Evolutionary conservation across 371 early-diverging fungal genomes (phyloP).

Genomic region (Coemansia sp.): DNA sequence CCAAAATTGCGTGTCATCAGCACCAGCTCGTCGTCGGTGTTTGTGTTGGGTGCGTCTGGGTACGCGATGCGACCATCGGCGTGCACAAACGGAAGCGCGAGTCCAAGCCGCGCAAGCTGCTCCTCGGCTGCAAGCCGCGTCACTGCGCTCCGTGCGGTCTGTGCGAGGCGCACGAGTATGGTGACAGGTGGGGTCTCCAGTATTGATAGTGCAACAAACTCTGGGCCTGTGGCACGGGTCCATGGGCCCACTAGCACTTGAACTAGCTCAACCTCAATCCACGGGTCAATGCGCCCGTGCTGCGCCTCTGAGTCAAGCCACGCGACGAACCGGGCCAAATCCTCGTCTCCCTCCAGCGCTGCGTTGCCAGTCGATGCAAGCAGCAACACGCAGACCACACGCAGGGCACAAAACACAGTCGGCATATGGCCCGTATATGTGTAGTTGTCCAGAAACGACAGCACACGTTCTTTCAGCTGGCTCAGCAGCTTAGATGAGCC

Average conservation of each 20-base stretch:
- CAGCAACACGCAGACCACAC: slow-evolving; percentile 10
- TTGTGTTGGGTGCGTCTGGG: slow-evolving; percentile 19
- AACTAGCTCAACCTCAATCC: slow-evolving; percentile 27
- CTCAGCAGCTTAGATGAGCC: slow-evolving; percentile 7
- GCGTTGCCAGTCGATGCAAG: not conserved
- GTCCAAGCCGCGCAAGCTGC: slow-evolving; percentile 33
- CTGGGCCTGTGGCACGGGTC: slow-evolving; percentile 7
- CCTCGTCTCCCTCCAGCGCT: slow-evolving; percentile 17
- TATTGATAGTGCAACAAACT: slow-evolving; percentile 9
- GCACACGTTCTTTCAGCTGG: slow-evolving; percentile 23
- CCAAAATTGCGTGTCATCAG: slow-evolving; percentile 44
- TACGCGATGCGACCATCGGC: slow-evolving; percentile 20
- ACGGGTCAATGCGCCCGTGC: slow-evolving; percentile 17
- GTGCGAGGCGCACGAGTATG: slow-evolving; percentile 19
- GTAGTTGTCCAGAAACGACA: slow-evolving; percentile 24
- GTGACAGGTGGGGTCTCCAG: slow-evolving; percentile 16
- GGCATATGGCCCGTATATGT: slow-evolving; percentile 32
- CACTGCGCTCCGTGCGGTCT: slow-evolving; percentile 12
- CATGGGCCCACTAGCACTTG: slow-evolving; percentile 32
- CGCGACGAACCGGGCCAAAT: slow-evolving; percentile 40
- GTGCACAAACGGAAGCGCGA: slow-evolving; percentile 20
- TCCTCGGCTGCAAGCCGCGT: slow-evolving; percentile 35
- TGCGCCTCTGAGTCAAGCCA: slow-evolving; percentile 28
- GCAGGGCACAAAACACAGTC: slow-evolving; percentile 29
- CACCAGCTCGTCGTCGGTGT: slow-evolving; percentile 22